Conservation (phyloP, 495 filamentous ascomycete species). For the Alectoria sarmentosa region DNA sequence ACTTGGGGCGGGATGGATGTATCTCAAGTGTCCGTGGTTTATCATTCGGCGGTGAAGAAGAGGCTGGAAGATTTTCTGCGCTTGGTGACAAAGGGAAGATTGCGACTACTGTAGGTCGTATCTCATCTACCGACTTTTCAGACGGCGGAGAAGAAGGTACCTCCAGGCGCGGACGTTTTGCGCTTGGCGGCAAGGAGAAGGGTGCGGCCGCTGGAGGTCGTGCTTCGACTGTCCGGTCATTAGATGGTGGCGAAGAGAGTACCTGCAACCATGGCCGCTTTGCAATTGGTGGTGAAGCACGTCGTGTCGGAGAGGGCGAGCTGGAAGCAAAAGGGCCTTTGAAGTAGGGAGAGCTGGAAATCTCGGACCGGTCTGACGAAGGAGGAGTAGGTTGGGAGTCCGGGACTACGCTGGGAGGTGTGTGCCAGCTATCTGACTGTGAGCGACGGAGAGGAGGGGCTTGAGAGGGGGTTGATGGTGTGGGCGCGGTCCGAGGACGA, state of each 20-base stretch:
- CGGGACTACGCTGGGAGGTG: constrained; percentile 41
- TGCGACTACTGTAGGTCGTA: neutral
- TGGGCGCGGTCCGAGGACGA: constrained; percentile 19
- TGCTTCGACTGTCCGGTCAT: neutral
- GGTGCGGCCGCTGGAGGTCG: constrained; percentile 3
- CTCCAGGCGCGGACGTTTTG: neutral
- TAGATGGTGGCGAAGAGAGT: constrained; percentile 16
- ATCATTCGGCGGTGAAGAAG: constrained; percentile 3
- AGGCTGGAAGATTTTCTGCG: neutral
- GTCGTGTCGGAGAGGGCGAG: constrained; percentile 20
- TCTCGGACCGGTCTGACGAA: neutral
- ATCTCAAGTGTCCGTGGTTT: constrained; percentile 32
- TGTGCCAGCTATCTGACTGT: constrained; percentile 38
- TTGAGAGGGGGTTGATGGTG: constrained; percentile 2
- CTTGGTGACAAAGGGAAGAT: neutral
- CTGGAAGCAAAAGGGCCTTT: constrained; percentile 17
- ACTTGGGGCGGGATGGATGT: constrained; percentile 39
- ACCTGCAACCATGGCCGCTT: constrained; percentile 17
- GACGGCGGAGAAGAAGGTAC: neutral
- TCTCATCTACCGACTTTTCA: neutral
- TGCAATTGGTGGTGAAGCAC: constrained; percentile 12
- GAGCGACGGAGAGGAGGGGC: constrained; percentile 11
- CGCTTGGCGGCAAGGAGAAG: neutral
- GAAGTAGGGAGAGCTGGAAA: constrained; percentile 19
- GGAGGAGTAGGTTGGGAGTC: constrained; percentile 27